These are phyloP conservation scores for Torulaspora pretoriensis DNA, from an alignment of 1,139 yeast genomes.

Conservation along the genomic window DNA sequence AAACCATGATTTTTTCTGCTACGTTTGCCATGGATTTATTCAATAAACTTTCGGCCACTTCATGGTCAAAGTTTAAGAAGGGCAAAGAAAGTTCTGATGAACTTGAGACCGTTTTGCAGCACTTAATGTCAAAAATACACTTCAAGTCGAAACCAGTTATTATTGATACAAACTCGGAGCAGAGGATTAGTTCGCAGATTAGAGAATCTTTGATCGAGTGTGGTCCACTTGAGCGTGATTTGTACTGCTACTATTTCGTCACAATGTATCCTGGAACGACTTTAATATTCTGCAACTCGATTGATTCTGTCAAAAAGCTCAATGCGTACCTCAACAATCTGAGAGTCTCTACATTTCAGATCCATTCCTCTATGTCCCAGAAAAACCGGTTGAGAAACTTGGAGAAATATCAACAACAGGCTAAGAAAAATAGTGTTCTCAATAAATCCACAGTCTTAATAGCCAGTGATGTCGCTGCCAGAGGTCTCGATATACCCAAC, in stretches of 20 bases:
- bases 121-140: slow-evolving; percentile 54
- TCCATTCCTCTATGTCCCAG: slow-evolving; percentile 94
- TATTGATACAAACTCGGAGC: slow-evolving; percentile 85
- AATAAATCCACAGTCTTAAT: slow-evolving; percentile 64
- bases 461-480: slow-evolving; percentile 97
- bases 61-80: slow-evolving; percentile 39
- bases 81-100: slow-evolving; percentile 43
- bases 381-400: slow-evolving; percentile 83
- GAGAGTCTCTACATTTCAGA: slow-evolving; percentile 67
- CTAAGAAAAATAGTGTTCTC: slow-evolving; percentile 36
- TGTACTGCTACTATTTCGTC: slow-evolving; percentile 82
- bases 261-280: slow-evolving; percentile 86
- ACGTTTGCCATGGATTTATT: slow-evolving; percentile 84
- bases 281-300: slow-evolving; percentile 87
- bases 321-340: slow-evolving; percentile 71
- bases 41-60: slow-evolving; percentile 55
- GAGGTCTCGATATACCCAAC: slow-evolving; percentile 91
- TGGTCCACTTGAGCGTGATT: slow-evolving; percentile 84
- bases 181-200: slow-evolving; percentile 68
- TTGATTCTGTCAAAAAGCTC: slow-evolving; percentile 85
- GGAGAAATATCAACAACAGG: slow-evolving; percentile 63
- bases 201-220: slow-evolving; percentile 90
- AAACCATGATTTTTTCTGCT: slow-evolving; percentile 89
- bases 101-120: slow-evolving; percentile 51
- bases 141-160: slow-evolving; percentile 61